Evolutionary conservation across 352 stramenopile species (phyloP).

Genomic region (Phytophthora vignae): DNA sequence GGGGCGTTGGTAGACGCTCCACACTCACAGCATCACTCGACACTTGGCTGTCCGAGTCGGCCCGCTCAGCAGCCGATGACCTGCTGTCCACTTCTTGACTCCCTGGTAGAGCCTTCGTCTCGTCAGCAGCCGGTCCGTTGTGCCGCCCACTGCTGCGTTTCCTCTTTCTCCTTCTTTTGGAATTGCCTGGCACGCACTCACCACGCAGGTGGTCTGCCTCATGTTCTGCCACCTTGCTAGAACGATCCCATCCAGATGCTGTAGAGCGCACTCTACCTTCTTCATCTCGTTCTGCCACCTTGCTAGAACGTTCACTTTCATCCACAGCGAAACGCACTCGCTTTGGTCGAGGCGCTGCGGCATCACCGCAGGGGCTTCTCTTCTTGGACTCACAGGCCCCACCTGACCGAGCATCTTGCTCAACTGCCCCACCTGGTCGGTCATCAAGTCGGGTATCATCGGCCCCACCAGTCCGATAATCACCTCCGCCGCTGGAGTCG

Average conservation of each 20-base stretch:
- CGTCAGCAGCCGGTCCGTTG: background rate
- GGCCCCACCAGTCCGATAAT: background rate
- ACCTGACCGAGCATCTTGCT: background rate
- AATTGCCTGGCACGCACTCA: background rate
- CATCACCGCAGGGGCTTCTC: background rate
- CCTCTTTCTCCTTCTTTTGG: background rate
- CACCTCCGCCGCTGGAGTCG: background rate
- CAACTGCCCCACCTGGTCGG: background rate
- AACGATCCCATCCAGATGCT: no score
- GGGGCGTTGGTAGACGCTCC: background rate
- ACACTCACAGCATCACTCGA: background rate
- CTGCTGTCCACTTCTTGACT: background rate
- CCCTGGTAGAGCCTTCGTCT: background rate
- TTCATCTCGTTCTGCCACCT: no score
- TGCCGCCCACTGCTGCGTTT: background rate
- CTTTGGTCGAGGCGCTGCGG: no score
- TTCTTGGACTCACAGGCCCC: background rate
- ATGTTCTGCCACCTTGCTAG: background rate
- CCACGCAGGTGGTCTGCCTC: background rate
- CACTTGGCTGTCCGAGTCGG: background rate
- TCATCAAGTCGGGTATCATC: background rate
- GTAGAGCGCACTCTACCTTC: no score
- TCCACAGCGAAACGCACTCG: no score
- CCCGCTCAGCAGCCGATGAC: background rate
- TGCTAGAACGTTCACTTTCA: no score